Conservation (phyloP, 2,329 filamentous ascomycete species). For the Thermothelomyces thermophilus region DNA sequence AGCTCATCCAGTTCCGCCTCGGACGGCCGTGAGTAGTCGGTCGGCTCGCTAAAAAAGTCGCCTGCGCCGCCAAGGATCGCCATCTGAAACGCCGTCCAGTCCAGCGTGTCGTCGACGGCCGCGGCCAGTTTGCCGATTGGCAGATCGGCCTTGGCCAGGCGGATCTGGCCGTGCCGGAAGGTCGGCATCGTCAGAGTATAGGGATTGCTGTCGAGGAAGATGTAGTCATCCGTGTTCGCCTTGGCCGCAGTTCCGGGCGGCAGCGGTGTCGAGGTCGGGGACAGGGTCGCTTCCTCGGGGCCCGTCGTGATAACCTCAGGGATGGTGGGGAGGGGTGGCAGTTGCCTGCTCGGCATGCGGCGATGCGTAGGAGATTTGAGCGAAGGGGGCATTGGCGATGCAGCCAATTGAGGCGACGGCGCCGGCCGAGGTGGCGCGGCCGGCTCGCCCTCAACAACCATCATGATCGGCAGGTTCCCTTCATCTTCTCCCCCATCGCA, state of each 20-base stretch:
- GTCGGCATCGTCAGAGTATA: conserved; percentile 43
- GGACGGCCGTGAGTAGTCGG: conserved; percentile 33
- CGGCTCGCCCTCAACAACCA: conserved; percentile 11
- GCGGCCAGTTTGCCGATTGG: conserved; percentile 26
- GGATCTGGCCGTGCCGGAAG: conserved; percentile 51
- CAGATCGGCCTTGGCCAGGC: conserved; percentile 42
- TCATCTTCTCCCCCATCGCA: conserved; percentile 14
- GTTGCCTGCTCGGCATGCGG: conserved; percentile 18
- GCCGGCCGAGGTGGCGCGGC: background rate
- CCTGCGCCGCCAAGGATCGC: conserved; percentile 53
- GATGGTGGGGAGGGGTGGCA: conserved; percentile 35
- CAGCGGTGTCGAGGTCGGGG: conserved; percentile 13
- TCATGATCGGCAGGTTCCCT: conserved; percentile 17
- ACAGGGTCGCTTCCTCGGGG: conserved; percentile 17
- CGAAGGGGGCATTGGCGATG: conserved; percentile 7
- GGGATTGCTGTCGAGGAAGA: conserved; percentile 43
- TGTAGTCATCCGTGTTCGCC: conserved; percentile 34
- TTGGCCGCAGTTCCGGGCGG: conserved; percentile 7
- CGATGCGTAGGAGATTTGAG: conserved; percentile 16
- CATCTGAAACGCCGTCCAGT: conserved; percentile 62
- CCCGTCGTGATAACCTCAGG: conserved; percentile 33
- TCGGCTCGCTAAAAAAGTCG: conserved; percentile 41
- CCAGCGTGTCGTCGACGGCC: conserved; percentile 45
- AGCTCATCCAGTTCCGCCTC: conserved; percentile 39
- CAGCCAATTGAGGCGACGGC: background rate